Conservation (phyloP, 805 yeast species). For the Saturnispora zaruensis region DNA sequence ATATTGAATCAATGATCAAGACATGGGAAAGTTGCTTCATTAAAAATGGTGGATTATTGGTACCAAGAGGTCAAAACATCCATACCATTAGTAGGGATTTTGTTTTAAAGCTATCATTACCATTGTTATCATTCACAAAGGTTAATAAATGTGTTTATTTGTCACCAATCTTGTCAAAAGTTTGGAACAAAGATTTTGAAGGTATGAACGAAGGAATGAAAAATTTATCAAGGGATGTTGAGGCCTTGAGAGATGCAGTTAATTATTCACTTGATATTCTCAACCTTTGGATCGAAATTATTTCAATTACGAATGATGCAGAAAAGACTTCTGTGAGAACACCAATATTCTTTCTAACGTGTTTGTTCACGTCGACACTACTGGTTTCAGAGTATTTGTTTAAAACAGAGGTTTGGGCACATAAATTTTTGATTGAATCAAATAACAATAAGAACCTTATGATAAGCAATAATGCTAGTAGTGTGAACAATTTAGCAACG, state of each 20-base stretch:
- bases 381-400: constrained; percentile 56
- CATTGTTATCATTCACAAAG: constrained; percentile 57
- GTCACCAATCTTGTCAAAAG: constrained; percentile 50
- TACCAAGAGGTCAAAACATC: constrained; percentile 42
- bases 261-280: constrained; percentile 50
- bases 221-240: constrained; percentile 43
- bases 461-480: constrained; percentile 15
- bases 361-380: constrained; percentile 55
- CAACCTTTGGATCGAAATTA: constrained; percentile 63
- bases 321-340: constrained; percentile 62
- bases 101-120: constrained; percentile 55
- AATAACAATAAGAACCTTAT: not conserved
- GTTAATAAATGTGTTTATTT: constrained; percentile 55
- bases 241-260: constrained; percentile 56
- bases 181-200: constrained; percentile 61
- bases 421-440: constrained; percentile 22
- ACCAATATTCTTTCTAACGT: constrained; percentile 67
- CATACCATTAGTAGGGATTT: constrained; percentile 44
- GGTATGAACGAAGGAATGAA: constrained; percentile 50
- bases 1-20: constrained; percentile 46
- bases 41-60: constrained; percentile 54
- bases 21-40: constrained; percentile 62
- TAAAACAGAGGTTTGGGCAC: constrained; percentile 47
- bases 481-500: constrained; percentile 20
- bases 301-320: constrained; percentile 56